phyloP scores from a whole-genome alignment of 257 asterid species.

The Salvia rosmarinus region DNA sequence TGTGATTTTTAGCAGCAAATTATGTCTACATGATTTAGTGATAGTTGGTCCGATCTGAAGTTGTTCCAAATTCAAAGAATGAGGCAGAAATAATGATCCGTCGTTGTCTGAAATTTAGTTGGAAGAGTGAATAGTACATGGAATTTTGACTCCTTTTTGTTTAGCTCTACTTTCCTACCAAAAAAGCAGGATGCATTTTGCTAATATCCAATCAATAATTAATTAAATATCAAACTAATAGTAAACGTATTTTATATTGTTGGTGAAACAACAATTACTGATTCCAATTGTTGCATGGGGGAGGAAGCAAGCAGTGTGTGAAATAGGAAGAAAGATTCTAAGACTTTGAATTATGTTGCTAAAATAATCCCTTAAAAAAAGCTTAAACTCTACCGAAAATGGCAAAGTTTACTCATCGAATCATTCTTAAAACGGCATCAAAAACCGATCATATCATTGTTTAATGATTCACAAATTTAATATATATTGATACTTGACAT shows the following conservation, averaged over 20 bases:
- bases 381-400: slow-evolving; percentile 16
- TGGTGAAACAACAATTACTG: neutral
- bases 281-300: neutral
- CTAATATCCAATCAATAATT: neutral
- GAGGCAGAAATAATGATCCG: neutral
- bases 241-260: neutral
- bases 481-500: slow-evolving; percentile 6
- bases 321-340: slow-evolving; percentile 7
- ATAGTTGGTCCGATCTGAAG: too few relatives aligned
- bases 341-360: neutral
- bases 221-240: neutral
- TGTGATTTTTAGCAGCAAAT: too few relatives aligned
- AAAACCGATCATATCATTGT: neutral
- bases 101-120: neutral
- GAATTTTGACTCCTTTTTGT: neutral
- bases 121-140: neutral
- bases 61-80: too few relatives aligned
- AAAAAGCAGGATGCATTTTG: neutral
- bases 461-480: neutral
- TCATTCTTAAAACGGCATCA: slow-evolving; percentile 28
- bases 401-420: slow-evolving; percentile 37
- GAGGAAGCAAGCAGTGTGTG: slow-evolving; percentile 8
- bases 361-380: neutral
- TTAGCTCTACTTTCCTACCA: neutral
- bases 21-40: too few relatives aligned